These are phyloP conservation scores for Leccinellum luteum DNA, from an alignment of 768 basidiomycete species.

Conservation along the genomic window DNA sequence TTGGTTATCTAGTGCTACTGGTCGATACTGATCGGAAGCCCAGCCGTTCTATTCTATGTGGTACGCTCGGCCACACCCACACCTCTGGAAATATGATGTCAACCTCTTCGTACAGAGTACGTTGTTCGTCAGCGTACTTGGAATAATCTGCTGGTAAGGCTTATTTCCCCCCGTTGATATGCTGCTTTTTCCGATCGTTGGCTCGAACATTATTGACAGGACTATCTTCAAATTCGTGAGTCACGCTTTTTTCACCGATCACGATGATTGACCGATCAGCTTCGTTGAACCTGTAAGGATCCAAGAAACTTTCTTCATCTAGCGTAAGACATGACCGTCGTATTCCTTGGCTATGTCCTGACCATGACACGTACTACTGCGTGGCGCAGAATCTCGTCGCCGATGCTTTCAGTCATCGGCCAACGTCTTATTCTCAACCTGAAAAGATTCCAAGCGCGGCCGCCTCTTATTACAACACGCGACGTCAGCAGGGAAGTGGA, in stretches of 20 bases:
- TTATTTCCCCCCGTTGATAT: background rate
- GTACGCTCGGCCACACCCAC: background rate
- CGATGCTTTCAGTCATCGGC: conserved; percentile 12
- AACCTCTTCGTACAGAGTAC: background rate
- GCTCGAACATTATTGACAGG: conserved; percentile 4
- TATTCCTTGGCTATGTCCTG: background rate
- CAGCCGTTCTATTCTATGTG: conserved; percentile 5
- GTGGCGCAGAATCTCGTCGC: conserved; percentile 11
- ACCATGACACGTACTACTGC: background rate
- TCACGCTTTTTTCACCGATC: background rate
- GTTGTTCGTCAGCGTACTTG: conserved; percentile 2
- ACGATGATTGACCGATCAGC: background rate
- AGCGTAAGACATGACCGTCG: background rate
- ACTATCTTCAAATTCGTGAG: conserved; percentile 4
- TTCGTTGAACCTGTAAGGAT: conserved; percentile 5
- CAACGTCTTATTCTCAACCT: conserved; percentile 23
- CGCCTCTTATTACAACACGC: background rate
- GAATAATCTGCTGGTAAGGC: conserved; percentile 11
- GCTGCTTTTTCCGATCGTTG: background rate
- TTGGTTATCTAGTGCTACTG: background rate
- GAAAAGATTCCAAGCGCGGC: conserved; percentile 1
- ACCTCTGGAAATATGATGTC: background rate
- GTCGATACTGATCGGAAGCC: background rate
- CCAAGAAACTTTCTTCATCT: conserved; percentile 7
- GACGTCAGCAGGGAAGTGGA: conserved; percentile 19